Percentiles rank a stretch among this genome's conserved stretches.
Evolutionary conservation across 2,329 filamentous ascomycete genomes (phyloP).

Genomic region (Emericellopsis cladophorae): DNA sequence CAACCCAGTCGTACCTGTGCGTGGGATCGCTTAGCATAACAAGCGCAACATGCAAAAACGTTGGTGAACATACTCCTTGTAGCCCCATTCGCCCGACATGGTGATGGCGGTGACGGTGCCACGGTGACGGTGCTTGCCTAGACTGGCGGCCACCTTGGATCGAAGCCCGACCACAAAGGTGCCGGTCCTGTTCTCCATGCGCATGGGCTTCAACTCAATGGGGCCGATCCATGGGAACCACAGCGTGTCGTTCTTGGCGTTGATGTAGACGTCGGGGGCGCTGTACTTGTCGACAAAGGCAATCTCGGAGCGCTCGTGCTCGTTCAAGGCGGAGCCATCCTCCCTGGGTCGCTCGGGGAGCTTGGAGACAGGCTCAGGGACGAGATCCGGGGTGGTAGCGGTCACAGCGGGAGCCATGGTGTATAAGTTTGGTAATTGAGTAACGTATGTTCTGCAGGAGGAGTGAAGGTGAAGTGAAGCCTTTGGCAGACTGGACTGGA

Average conservation of each 20-base stretch:
- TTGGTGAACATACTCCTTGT: constrained; percentile 5
- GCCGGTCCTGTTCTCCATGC: constrained; percentile 5
- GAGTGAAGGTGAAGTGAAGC: background rate
- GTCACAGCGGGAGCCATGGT: constrained; percentile 4
- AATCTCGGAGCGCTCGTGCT: constrained; percentile 6
- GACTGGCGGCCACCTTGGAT: constrained; percentile 4
- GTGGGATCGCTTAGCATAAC: constrained; percentile 1
- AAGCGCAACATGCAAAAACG: background rate
- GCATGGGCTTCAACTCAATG: constrained; percentile 6
- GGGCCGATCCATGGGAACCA: constrained; percentile 9
- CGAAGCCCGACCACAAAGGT: constrained; percentile 5
- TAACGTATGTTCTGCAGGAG: constrained; percentile 1
- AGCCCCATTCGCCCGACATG: constrained; percentile 11
- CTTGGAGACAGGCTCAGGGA: constrained; percentile 5
- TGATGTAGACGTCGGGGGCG: constrained; percentile 12
- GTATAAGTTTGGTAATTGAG: background rate
- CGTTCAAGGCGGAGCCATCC: constrained; percentile 3
- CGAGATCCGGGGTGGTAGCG: constrained; percentile 3
- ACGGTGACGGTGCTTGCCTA: constrained; percentile 6
- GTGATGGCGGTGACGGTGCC: constrained; percentile 7
- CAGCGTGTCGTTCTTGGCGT: constrained; percentile 7
- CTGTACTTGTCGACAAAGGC: constrained; percentile 13
- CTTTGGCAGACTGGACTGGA: no score
- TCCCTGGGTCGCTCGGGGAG: constrained; percentile 1
- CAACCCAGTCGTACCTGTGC: constrained; percentile 11